Evolutionary conservation across 805 yeast species (phyloP), one percentile per base, ranked within the genome.

Genomic region (Monosporozyma aquatica): DNA sequence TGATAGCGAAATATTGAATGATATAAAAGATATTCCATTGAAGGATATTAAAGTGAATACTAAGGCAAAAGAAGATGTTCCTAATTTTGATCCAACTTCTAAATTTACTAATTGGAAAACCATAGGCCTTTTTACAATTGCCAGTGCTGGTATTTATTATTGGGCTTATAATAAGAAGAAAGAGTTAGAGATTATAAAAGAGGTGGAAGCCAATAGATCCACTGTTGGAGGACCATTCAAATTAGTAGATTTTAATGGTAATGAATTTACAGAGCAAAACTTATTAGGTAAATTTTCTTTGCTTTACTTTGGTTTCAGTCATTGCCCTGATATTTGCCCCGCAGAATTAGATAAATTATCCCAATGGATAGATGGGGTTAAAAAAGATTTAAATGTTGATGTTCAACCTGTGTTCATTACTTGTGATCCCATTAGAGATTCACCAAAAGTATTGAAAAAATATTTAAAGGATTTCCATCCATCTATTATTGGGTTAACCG

Each of bases 291-390:
- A 76, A 59, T 92, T 87, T 62, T 75, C 87, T 14, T 68, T 90
- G 38, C 62, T 90, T 15, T 90, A 90, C 61, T 90, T 90, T 65
- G 98, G 98, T 0, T 90, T 90, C 68, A 83, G 95, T 3, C 87
- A 87, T 65, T 90, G 98, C 66, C 98, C 98, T 9, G 98, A 90
- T 64, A 87, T 90, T 40, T 90, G 98, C 63, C 98, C 98, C 6
- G 97, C 92, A 60, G 98, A 90, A 62, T 74, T 90, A 46, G 98
- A 90, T 61, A 86, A 89, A 58, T 70, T 92, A 57, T 87, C 95
- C 3, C 70, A 66, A 41, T 75, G 67, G 72, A 68, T 75, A 55
- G 75, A 73, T 47, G 74, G 71, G 36, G 69, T 89, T 56, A 79
- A 82, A 56, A 77, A 82, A 57, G 58, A 61, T 29, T 72, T 80